Evolutionary conservation across 495 filamentous ascomycete genomes (phyloP).

Genomic region (Aspergillus olivimuriae): DNA sequence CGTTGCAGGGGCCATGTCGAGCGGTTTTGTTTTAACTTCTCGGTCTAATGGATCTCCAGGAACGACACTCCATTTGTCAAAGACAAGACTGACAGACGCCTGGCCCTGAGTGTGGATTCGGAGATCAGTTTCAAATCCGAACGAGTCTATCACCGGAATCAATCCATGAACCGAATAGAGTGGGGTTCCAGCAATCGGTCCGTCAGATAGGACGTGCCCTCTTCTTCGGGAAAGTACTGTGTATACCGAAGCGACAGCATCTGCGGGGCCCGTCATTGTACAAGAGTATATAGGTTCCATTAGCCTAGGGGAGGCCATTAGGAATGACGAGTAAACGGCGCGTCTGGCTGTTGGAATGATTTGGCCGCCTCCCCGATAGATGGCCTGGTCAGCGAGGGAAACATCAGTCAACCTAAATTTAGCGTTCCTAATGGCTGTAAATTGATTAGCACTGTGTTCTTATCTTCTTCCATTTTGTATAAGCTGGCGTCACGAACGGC

Average conservation of each 20-base stretch:
- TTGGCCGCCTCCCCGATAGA: constrained; percentile 91
- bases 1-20: constrained; percentile 81
- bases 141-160: constrained; percentile 92
- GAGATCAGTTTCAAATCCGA: constrained; percentile 96
- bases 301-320: constrained; percentile 91
- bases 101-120: constrained; percentile 94
- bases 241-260: constrained; percentile 81
- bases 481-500: not conserved
- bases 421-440: constrained; percentile 83
- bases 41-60: constrained; percentile 92
- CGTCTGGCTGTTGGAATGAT: constrained; percentile 93
- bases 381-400: constrained; percentile 77
- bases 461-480: constrained; percentile 1
- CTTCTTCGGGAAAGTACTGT: constrained; percentile 82
- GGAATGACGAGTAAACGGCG: constrained; percentile 87
- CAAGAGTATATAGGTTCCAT: constrained; percentile 95
- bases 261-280: constrained; percentile 88
- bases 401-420: constrained; percentile 94
- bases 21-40: constrained; percentile 69
- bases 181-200: constrained; percentile 91
- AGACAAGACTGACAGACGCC: constrained; percentile 82
- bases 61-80: constrained; percentile 92
- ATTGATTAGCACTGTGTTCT: not conserved
- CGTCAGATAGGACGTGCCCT: constrained; percentile 89
- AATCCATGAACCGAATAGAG: constrained; percentile 85